Percentiles rank a stretch among this genome's conserved stretches.
These are phyloP conservation scores for Starmera dryadoides DNA, from an alignment of 805 yeast genomes.

Conservation along the genomic window DNA sequence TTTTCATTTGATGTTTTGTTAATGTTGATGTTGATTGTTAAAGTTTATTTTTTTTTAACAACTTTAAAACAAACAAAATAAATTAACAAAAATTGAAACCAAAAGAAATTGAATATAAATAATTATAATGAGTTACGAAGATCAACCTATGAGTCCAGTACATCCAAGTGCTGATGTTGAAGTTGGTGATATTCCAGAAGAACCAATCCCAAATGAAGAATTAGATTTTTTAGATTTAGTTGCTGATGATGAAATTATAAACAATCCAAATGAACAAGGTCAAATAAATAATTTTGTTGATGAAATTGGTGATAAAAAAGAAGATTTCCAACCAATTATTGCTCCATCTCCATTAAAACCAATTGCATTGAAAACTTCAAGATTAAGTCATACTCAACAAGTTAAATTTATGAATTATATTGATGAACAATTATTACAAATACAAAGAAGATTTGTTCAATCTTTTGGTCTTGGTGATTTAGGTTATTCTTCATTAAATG, in stretches of 20 bases:
- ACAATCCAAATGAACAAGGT: neutral
- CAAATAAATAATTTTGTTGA: neutral
- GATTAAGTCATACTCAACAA: constrained; percentile 43
- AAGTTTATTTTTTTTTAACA: neutral
- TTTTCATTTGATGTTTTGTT: constrained; percentile 1
- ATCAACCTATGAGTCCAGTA: constrained; percentile 18
- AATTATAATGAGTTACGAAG: constrained; percentile 6
- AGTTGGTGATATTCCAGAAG: constrained; percentile 13
- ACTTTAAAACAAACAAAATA: neutral
- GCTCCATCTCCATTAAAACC: constrained; percentile 6
- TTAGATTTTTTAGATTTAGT: constrained; percentile 15
- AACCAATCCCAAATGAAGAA: constrained; percentile 8
- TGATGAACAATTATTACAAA: constrained; percentile 43
- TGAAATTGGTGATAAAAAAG: constrained; percentile 4
- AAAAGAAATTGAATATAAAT: neutral
- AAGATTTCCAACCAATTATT: constrained; percentile 8
- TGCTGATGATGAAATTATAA: neutral
- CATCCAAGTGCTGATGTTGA: constrained; percentile 18
- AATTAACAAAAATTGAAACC: no score
- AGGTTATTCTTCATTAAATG: constrained; percentile 22
- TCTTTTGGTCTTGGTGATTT: constrained; percentile 28
- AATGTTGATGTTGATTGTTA: neutral
- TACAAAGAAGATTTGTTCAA: constrained; percentile 48
- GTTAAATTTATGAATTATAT: constrained; percentile 46
- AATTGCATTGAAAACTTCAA: constrained; percentile 9